Conservation (phyloP, 2,329 filamentous ascomycete species). For the Chrysoporthe puriensis region DNA sequence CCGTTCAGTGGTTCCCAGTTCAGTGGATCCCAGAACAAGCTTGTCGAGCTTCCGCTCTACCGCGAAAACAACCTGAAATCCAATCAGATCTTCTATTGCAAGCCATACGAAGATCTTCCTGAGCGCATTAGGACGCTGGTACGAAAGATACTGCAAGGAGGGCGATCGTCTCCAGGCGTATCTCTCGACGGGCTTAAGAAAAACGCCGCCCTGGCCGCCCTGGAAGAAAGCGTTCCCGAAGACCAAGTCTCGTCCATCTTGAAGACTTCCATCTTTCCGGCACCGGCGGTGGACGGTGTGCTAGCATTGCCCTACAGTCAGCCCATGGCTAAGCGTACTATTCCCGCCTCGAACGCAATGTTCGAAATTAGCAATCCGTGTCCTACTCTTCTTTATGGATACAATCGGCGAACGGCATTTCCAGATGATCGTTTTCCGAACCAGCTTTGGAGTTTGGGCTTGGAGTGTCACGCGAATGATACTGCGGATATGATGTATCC, state of each 20-base stretch:
- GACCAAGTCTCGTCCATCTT: not conserved
- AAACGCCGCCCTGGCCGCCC: not conserved
- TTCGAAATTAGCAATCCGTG: not conserved
- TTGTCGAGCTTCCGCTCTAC: not conserved
- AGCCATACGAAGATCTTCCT: not conserved
- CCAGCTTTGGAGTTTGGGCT: not conserved
- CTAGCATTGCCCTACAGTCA: not conserved
- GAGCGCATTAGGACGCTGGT: not conserved
- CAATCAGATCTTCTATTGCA: not conserved
- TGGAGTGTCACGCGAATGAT: not conserved
- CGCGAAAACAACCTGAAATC: not conserved
- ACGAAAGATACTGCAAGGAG: not conserved
- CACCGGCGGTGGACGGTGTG: not conserved
- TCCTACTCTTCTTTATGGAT: not conserved
- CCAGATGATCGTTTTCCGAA: no score
- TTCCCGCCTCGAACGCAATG: not conserved
- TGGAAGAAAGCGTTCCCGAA: not conserved
- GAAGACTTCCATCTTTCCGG: not conserved
- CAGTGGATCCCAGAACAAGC: not conserved
- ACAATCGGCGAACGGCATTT: not conserved
- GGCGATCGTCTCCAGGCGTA: not conserved
- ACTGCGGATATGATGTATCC: not conserved
- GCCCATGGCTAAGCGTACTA: not conserved
- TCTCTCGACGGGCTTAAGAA: not conserved
- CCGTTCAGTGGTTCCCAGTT: no score